phyloP scores from a whole-genome alignment of 305 asterid genomes.

The Fraxinus velutina region DNA sequence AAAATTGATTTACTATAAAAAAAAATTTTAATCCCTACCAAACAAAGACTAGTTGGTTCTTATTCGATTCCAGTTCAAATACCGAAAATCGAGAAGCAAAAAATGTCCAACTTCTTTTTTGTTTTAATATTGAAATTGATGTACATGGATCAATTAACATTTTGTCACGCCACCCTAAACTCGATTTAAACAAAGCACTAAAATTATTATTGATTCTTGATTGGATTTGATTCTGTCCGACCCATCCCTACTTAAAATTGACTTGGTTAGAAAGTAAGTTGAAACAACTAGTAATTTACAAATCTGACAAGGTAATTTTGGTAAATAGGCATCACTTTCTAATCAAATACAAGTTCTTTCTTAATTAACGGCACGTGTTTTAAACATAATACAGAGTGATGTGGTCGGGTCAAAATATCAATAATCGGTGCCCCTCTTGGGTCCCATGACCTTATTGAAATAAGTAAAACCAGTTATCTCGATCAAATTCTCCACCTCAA shows the following conservation, averaged over 20 bases:
- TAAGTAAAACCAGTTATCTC: not conserved
- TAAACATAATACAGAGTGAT: not conserved
- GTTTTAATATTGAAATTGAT: not conserved
- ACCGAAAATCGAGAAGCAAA: too few relatives aligned
- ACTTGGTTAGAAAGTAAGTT: not conserved
- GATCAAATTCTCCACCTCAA: not conserved
- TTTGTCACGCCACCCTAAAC: too few relatives aligned
- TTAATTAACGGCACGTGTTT: not conserved
- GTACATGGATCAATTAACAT: not conserved
- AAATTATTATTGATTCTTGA: not conserved
- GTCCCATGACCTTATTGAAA: not conserved
- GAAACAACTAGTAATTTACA: not conserved
- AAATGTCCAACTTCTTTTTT: too few relatives aligned
- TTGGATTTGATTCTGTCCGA: not conserved
- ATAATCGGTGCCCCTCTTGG: not conserved
- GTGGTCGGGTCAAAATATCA: not conserved
- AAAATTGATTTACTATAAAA: too few relatives aligned
- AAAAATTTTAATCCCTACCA: too few relatives aligned
- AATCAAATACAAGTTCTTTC: not conserved
- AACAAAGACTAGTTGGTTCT: not conserved
- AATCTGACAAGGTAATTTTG: not conserved
- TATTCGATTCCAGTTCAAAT: too few relatives aligned
- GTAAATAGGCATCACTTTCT: not conserved
- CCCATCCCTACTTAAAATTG: not conserved
- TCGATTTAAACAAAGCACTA: not conserved